These are phyloP conservation scores for Saccharomycopsis amapae DNA, from an alignment of 805 yeast species.

Conservation along the genomic window DNA sequence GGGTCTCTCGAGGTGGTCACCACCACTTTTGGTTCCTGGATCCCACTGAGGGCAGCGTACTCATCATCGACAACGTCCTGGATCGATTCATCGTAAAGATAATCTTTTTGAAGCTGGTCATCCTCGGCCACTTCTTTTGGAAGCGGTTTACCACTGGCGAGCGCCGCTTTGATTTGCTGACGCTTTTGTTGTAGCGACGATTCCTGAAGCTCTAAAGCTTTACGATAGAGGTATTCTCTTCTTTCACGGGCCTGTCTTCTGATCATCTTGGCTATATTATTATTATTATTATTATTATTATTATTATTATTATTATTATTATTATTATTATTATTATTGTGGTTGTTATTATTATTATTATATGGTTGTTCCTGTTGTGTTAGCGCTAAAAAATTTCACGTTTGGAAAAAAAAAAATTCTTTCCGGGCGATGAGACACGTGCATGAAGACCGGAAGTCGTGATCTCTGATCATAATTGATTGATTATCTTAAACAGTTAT, in stretches of 20 bases:
- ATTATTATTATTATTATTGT: no score
- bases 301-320: not conserved
- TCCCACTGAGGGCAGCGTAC: conserved; percentile 79
- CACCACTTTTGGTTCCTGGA: conserved; percentile 82
- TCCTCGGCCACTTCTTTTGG: conserved; percentile 91
- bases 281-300: not conserved
- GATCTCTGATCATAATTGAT: no score
- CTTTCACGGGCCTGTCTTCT: conserved; percentile 95
- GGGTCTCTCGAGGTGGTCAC: conserved; percentile 95
- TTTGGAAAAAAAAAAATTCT: not conserved
- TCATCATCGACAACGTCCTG: conserved; percentile 74
- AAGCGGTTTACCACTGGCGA: conserved; percentile 86
- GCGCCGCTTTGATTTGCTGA: conserved; percentile 75
- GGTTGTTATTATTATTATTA: not conserved
- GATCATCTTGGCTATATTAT: conserved; percentile 36
- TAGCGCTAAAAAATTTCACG: not conserved
- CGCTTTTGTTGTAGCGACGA: conserved; percentile 79
- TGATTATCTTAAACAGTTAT: no score
- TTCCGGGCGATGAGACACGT: conserved; percentile 1
- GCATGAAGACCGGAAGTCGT: not conserved
- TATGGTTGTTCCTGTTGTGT: not conserved
- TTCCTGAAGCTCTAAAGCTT: conserved; percentile 86
- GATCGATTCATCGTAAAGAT: conserved; percentile 76
- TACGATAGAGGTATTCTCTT: conserved; percentile 84
- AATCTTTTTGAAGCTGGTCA: conserved; percentile 69